Evolutionary conservation across 2,329 filamentous ascomycete genomes (phyloP).

Genomic region (Aspergillus ustus): DNA sequence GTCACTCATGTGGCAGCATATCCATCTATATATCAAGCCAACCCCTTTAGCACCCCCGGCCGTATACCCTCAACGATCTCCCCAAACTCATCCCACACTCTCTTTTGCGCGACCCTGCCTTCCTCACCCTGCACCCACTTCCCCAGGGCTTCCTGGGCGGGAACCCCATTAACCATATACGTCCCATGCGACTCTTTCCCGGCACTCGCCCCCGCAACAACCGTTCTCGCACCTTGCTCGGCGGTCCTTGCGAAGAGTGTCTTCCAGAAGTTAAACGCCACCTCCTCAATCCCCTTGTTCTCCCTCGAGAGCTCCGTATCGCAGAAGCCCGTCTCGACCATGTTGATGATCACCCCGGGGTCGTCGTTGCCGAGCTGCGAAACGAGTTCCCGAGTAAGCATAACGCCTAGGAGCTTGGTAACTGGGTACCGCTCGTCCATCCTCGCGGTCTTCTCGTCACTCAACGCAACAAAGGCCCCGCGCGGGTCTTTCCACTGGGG

Average conservation of each 20-base stretch:
- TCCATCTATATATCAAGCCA: not conserved
- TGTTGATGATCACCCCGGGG: constrained; percentile 53
- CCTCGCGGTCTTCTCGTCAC: constrained; percentile 37
- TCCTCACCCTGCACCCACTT: constrained; percentile 47
- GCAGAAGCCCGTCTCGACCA: constrained; percentile 59
- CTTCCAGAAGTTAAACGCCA: constrained; percentile 16
- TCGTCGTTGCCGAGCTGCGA: constrained; percentile 32
- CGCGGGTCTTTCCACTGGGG: constrained; percentile 40
- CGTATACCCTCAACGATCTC: constrained; percentile 48
- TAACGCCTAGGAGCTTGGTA: constrained; percentile 56
- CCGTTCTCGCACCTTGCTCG: constrained; percentile 55
- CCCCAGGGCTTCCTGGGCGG: constrained; percentile 33
- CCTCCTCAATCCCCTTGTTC: constrained; percentile 29
- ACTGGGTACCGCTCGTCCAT: constrained; percentile 50
- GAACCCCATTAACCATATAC: constrained; percentile 48
- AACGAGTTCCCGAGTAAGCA: constrained; percentile 47
- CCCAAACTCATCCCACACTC: constrained; percentile 51
- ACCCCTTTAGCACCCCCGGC: constrained; percentile 40
- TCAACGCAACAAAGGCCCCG: constrained; percentile 46
- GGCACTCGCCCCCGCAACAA: constrained; percentile 43
- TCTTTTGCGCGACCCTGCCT: constrained; percentile 42
- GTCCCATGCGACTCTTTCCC: constrained; percentile 53
- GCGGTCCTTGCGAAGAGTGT: constrained; percentile 48
- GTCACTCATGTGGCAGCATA: not conserved
- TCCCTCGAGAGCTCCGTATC: constrained; percentile 51